Evolutionary conservation across 805 yeast genomes (phyloP).

Genomic region (Candida montana): DNA sequence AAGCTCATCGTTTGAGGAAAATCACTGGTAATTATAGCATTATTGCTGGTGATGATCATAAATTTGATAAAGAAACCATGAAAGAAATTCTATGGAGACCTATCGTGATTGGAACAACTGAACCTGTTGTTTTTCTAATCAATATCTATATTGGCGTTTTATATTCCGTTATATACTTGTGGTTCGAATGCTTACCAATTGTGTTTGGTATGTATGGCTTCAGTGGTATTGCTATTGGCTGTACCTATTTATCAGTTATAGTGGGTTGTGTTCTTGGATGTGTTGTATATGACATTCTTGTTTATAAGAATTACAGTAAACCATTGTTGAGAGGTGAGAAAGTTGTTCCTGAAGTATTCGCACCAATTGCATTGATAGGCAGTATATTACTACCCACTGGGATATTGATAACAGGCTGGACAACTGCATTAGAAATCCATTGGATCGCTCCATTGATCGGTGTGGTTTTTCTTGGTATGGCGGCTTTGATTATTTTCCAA

Average conservation of each 20-base stretch:
- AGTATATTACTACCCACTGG: conserved; percentile 38
- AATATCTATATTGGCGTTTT: conserved; percentile 46
- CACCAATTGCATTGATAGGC: conserved; percentile 38
- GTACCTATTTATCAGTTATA: conserved; percentile 41
- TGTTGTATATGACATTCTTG: conserved; percentile 23
- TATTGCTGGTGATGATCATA: conserved; percentile 27
- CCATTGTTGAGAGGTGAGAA: conserved; percentile 23
- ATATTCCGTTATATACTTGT: conserved; percentile 49
- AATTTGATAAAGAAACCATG: conserved; percentile 17
- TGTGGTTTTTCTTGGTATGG: conserved; percentile 32
- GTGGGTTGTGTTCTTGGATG: conserved; percentile 42
- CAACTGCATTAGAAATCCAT: conserved; percentile 34
- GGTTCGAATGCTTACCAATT: conserved; percentile 60
- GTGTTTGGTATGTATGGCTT: conserved; percentile 46
- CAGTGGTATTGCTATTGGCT: conserved; percentile 42
- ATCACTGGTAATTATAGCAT: conserved; percentile 45
- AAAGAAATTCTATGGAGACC: conserved; percentile 43
- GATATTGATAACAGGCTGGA: conserved; percentile 47
- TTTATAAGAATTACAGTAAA: conserved; percentile 23
- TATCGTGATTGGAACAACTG: conserved; percentile 40
- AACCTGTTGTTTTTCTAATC: conserved; percentile 53
- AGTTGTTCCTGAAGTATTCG: conserved; percentile 38
- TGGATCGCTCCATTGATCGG: conserved; percentile 49
- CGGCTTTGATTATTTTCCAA: conserved; percentile 48
- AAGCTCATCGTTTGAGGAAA: conserved; percentile 43